Conservation (phyloP, 2,329 filamentous ascomycete species). For the Diaporthe helianthi region DNA sequence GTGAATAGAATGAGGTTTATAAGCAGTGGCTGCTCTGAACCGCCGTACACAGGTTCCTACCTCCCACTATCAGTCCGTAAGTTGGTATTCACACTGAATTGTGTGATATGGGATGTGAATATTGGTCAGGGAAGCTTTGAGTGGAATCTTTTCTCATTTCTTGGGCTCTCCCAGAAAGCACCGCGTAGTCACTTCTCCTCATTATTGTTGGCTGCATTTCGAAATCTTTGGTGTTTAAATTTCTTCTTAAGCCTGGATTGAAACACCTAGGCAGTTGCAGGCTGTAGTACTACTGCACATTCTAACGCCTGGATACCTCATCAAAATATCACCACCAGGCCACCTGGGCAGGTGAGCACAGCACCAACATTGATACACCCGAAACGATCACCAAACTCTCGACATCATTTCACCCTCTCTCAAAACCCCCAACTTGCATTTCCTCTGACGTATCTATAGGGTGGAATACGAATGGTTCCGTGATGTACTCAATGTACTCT, state of each 20-base stretch:
- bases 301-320: background rate
- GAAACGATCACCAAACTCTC: background rate
- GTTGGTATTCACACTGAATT: background rate
- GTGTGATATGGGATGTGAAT: too few relatives aligned
- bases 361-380: background rate
- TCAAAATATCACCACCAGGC: background rate
- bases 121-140: too few relatives aligned
- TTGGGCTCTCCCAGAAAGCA: background rate
- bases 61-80: background rate
- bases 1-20: too few relatives aligned
- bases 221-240: background rate
- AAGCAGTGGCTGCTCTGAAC: too few relatives aligned
- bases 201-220: background rate
- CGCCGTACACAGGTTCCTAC: too few relatives aligned
- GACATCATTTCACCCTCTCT: background rate
- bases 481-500: slow-evolving; percentile 23
- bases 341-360: too few relatives aligned
- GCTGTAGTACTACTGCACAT: background rate
- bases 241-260: too few relatives aligned
- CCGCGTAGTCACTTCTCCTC: background rate
- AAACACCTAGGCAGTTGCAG: too few relatives aligned
- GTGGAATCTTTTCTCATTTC: background rate
- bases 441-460: slow-evolving; percentile 5
- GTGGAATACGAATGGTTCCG: slow-evolving; percentile 19
- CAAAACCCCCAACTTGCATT: slow-evolving; percentile 9